A percentile compares a stretch with the other conserved stretches of the same genome.
Conservation (phyloP, 441 rosid species). For the Populus tomentosa region DNA sequence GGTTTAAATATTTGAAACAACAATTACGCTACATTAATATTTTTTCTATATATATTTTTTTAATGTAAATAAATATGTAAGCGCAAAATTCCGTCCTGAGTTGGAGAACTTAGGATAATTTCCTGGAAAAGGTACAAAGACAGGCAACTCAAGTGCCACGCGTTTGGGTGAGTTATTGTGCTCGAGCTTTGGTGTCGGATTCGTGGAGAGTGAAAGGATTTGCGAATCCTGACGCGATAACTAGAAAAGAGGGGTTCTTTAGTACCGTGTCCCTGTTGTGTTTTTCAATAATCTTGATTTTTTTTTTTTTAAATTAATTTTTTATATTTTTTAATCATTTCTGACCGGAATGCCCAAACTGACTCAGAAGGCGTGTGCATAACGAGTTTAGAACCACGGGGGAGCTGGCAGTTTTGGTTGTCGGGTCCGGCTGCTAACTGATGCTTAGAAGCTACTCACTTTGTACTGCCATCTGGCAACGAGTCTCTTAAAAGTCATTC, state of each 20-base stretch:
- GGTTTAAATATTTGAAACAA: no score
- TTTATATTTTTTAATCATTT: no score
- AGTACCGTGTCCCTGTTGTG: no score
- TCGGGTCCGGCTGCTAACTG: background rate
- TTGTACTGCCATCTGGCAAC: background rate
- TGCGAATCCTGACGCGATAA: no score
- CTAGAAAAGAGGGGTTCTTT: background rate
- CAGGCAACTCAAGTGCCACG: background rate
- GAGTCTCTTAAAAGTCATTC: background rate
- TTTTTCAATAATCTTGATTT: no score
- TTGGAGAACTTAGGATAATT: background rate
- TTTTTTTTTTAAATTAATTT: no score
- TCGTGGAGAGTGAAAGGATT: background rate
- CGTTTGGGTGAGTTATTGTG: background rate
- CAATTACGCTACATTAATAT: no score
- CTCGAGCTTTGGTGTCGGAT: background rate
- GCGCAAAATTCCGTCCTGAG: no score
- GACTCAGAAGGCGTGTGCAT: background rate
- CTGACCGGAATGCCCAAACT: no score
- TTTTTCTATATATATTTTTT: no score
- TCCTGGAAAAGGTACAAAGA: no score
- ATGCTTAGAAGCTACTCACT: background rate
- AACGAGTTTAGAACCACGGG: background rate
- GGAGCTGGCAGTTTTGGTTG: background rate
- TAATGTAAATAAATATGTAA: no score